phyloP scores from a whole-genome alignment of 2,329 filamentous ascomycete species.

The Fusarium pseudoanthophilum region DNA sequence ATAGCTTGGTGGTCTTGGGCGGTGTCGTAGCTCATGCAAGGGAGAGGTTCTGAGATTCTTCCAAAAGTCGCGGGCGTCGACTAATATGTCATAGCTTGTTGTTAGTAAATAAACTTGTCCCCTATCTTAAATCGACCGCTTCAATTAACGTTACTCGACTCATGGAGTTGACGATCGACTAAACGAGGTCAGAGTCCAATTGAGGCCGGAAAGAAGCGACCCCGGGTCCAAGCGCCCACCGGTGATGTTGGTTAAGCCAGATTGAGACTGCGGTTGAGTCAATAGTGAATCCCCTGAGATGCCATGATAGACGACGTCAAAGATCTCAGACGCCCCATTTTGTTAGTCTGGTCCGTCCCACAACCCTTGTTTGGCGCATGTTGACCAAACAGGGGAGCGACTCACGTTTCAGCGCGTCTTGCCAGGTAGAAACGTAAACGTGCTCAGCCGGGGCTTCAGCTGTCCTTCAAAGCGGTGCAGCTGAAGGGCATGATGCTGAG shows the following conservation, averaged over 20 bases:
- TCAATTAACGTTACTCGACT: constrained; percentile 5
- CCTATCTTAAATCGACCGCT: constrained; percentile 16
- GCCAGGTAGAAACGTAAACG: constrained; percentile 24
- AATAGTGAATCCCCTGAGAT: constrained; percentile 23
- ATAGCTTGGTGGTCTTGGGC: constrained; percentile 12
- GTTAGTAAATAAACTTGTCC: constrained; percentile 27
- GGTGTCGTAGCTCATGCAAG: constrained; percentile 33
- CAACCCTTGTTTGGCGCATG: constrained; percentile 33
- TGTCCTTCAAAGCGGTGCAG: constrained; percentile 27
- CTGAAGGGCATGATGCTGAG: constrained; percentile 41
- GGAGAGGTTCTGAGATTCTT: constrained; percentile 15
- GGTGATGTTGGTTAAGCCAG: constrained; percentile 23
- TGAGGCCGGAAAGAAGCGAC: constrained; percentile 39
- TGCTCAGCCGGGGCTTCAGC: constrained; percentile 28
- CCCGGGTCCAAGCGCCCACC: constrained; percentile 26
- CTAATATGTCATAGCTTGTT: constrained; percentile 24
- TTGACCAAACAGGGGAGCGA: constrained; percentile 42
- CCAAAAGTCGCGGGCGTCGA: constrained; percentile 13
- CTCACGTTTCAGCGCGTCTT: constrained; percentile 47
- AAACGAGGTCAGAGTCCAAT: constrained; percentile 27
- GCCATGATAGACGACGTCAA: constrained; percentile 30
- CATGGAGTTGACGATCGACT: constrained; percentile 22
- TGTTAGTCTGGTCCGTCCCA: constrained; percentile 24
- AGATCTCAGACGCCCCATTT: constrained; percentile 29
- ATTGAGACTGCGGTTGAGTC: constrained; percentile 28